Evolutionary conservation across 2,329 filamentous ascomycete species (phyloP).

Genomic region (Pseudogymnoascus sp.): DNA sequence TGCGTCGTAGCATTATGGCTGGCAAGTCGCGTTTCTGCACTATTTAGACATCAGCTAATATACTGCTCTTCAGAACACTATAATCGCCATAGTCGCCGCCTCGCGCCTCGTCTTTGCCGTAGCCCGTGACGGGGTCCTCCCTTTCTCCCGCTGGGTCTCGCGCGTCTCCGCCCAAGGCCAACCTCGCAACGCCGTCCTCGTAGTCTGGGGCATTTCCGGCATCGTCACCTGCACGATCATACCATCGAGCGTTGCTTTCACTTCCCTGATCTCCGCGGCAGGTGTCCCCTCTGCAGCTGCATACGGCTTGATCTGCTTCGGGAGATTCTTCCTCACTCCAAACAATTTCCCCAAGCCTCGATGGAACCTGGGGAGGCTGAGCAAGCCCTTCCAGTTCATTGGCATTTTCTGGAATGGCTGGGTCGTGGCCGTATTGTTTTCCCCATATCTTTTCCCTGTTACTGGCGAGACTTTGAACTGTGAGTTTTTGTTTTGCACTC

Average conservation of each 20-base stretch:
- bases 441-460: conserved; percentile 39
- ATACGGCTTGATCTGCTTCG: conserved; percentile 43
- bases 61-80: conserved; percentile 40
- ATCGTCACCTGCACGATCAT: conserved; percentile 52
- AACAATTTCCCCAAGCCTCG: conserved; percentile 38
- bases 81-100: conserved; percentile 49
- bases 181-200: conserved; percentile 51
- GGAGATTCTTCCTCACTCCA: conserved; percentile 39
- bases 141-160: conserved; percentile 51
- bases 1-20: conserved; percentile 44
- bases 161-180: conserved; percentile 45
- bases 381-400: conserved; percentile 40
- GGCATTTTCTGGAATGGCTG: conserved; percentile 42
- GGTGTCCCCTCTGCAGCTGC: conserved; percentile 44
- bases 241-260: conserved; percentile 45
- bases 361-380: conserved; percentile 38
- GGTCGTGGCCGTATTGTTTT: conserved; percentile 41
- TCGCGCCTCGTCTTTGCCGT: conserved; percentile 57
- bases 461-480: conserved; percentile 37
- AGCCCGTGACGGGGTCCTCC: conserved; percentile 51
- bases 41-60: conserved; percentile 13
- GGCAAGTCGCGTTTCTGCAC: conserved; percentile 29
- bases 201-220: conserved; percentile 47
- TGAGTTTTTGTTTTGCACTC: conserved; percentile 17
- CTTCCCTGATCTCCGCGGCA: conserved; percentile 44